A percentile compares a stretch with the other conserved stretches of the same genome.
These are phyloP conservation scores for Papilionanthe hybrid DNA, from an alignment of 116 monocot species.

Conservation along the genomic window DNA sequence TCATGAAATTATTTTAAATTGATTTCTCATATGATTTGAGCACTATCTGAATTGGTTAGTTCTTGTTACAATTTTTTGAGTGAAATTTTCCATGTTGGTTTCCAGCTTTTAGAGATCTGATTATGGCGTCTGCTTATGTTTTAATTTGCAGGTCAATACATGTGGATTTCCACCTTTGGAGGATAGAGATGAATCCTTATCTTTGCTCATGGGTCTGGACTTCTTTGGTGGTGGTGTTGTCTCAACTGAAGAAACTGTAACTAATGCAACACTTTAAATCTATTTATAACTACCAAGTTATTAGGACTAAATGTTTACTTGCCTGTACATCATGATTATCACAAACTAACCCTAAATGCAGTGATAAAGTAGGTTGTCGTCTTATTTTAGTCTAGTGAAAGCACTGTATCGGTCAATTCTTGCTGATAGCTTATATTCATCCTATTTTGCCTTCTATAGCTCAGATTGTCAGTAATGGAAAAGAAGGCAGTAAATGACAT, in stretches of 20 bases:
- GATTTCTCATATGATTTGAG: not conserved
- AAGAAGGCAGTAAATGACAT: conserved; percentile 98
- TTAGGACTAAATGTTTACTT: not conserved
- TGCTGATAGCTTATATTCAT: conserved; percentile 5
- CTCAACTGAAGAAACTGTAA: conserved; percentile 87
- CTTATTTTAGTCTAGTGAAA: not conserved
- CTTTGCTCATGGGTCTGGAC: conserved; percentile 79
- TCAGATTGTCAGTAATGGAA: conserved; percentile 62
- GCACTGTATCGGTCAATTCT: not conserved
- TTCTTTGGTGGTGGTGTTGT: conserved; percentile 83
- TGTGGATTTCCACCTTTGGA: conserved; percentile 99
- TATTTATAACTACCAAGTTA: not conserved
- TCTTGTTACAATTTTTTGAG: conserved; percentile 1
- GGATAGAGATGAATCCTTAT: conserved; percentile 69
- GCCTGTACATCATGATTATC: no score
- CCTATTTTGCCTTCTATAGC: conserved; percentile 32
- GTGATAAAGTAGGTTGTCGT: not conserved
- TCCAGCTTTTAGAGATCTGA: not conserved
- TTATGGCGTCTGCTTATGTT: conserved; percentile 9
- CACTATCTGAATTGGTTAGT: not conserved
- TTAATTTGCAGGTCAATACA: conserved; percentile 59
- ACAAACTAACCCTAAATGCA: not conserved
- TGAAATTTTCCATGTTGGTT: not conserved
- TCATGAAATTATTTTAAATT: not conserved
- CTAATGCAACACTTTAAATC: conserved; percentile 1